These are phyloP conservation scores for Abelmoschus esculentus DNA, from an alignment of 345 rosid genomes.

Conservation along the genomic window DNA sequence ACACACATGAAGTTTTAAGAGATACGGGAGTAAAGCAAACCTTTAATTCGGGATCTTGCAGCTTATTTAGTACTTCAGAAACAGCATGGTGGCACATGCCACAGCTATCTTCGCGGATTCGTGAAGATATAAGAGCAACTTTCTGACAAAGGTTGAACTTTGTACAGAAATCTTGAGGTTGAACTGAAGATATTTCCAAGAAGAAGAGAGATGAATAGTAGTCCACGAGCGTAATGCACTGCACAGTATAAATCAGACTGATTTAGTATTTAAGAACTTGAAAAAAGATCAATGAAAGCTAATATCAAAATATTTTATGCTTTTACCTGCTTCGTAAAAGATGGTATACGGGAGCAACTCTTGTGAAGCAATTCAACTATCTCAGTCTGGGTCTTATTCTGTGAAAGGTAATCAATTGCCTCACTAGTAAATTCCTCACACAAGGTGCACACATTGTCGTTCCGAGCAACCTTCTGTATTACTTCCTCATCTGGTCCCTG, in stretches of 20 bases:
- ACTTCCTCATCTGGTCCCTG: constrained; percentile 14
- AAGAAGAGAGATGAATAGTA: constrained; percentile 56
- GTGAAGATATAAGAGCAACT: constrained; percentile 29
- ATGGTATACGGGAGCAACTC: constrained; percentile 48
- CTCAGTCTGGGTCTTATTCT: constrained; percentile 69
- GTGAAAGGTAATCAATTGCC: constrained; percentile 56
- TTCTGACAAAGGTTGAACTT: constrained; percentile 58
- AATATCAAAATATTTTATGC: background rate
- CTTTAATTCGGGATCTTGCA: constrained; percentile 88
- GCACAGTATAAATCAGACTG: constrained; percentile 10
- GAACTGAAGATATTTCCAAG: constrained; percentile 42
- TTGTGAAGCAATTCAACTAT: constrained; percentile 49
- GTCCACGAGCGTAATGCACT: constrained; percentile 81
- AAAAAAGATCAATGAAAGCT: background rate
- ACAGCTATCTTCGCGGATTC: constrained; percentile 53
- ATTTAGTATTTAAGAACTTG: background rate
- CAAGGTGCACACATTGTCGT: constrained; percentile 55
- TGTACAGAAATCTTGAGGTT: constrained; percentile 52
- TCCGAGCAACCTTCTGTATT: constrained; percentile 22
- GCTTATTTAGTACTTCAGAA: constrained; percentile 52
- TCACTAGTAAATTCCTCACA: constrained; percentile 69
- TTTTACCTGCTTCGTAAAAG: constrained; percentile 58
- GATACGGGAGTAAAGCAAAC: constrained; percentile 22
- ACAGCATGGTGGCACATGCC: constrained; percentile 59
- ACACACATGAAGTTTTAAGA: background rate